Conservation (phyloP, 441 rosid genomes). For the Populus hybrid region DNA sequence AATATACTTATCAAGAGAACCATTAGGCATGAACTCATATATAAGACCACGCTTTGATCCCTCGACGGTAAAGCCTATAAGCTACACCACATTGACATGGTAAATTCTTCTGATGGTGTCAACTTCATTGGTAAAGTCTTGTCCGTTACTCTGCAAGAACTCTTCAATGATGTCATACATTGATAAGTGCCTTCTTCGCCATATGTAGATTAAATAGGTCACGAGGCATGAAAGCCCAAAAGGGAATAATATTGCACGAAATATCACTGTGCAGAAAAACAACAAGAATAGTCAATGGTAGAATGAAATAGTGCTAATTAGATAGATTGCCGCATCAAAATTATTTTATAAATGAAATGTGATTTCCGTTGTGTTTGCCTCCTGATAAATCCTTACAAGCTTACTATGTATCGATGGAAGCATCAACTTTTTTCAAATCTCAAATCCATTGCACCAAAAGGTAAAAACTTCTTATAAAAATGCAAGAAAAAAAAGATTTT, state of each 20-base stretch:
- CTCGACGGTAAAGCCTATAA: neutral
- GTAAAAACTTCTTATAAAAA: too few species aligned
- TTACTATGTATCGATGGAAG: too few species aligned
- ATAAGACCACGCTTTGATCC: neutral
- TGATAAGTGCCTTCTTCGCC: conserved; percentile 1
- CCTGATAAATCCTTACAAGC: too few species aligned
- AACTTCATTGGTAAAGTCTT: neutral
- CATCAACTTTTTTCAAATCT: too few species aligned
- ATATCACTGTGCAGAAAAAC: neutral
- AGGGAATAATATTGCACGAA: neutral
- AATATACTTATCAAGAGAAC: too few species aligned
- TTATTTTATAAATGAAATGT: too few species aligned
- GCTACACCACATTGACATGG: neutral
- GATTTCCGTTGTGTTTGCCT: too few species aligned
- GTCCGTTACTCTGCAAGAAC: neutral
- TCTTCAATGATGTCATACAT: neutral
- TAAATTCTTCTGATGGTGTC: neutral
- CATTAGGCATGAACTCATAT: neutral
- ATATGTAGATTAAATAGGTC: neutral
- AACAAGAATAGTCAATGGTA: too few species aligned
- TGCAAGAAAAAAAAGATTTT: too few species aligned
- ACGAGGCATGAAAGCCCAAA: neutral
- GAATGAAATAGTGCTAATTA: too few species aligned
- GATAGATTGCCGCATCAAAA: too few species aligned
- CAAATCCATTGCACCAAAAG: too few species aligned